Base-by-base conservation (phyloP, 2,329 filamentous ascomycete species). In the Malbranchea cinnamomea region DNA sequence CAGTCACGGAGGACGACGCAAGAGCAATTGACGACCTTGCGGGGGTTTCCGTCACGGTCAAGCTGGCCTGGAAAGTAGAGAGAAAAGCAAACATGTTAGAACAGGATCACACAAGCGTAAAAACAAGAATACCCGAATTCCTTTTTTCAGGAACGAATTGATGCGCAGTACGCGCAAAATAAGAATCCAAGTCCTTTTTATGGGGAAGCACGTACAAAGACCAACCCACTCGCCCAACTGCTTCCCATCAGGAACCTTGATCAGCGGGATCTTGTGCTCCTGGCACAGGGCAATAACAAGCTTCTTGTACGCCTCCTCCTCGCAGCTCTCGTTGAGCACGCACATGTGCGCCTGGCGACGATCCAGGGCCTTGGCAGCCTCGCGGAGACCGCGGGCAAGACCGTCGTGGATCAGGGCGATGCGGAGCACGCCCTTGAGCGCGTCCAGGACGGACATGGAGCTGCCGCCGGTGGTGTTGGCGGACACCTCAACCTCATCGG, bases 251-350 rank as follows among this genome's bases (percentile, higher is more conserved):
- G 85, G 87, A 44, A 98, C 89, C 82, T 98, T 95, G 76, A 98
- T 98, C 54, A 98, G 71, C 46, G 89, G 89, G 55, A 98, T 98
- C 78, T 94, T 94, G 73, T 98, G 89, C 77, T 98, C 89, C 44
- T 79, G 82, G 81, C 89, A 98, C 39, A 98, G 80, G 41, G 89
- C 89, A 50, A 95, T 81, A 53, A 98, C 87, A 47, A 98, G 77
- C 80, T 98, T 98, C 84, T 98, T 98, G 76, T 98, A 98, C 48
- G 89, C 87, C 68, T 98, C 89, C 76, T 98, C 89, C 72, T 98
- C 89, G 73, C 89, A 98, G 48, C 80, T 78, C 77, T 98, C 89
- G 77, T 98, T 98, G 54, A 98, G 78, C 49, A 98, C 89, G 64
- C 89, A 98, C 85, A 98, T 95, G 72, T 98, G 89, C 38, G 89